Base-by-base conservation (phyloP, 2,329 filamentous ascomycete genomes). In the Cladophialophora yegresii region DNA sequence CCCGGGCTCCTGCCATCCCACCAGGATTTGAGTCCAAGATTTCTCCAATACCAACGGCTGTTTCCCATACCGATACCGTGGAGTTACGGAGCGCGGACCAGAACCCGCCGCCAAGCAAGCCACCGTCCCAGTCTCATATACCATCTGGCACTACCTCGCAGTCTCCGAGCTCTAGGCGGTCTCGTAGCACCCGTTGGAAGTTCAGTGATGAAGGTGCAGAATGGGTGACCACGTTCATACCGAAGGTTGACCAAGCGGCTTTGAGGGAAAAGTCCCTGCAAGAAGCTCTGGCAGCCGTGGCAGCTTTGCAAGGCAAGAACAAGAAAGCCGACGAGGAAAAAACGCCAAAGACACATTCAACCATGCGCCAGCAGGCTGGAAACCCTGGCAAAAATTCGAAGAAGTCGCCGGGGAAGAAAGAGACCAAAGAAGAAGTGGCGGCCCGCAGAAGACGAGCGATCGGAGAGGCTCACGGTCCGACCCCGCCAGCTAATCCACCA, bases 331-430 rank as follows among this genome's bases (percentile, higher is more conserved):
- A 3, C 2, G 62, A 66, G 8, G 63, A 63, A 9, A 12, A 33
- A 22, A 12, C 40, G 23, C 63, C 63, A n/a, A 16, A 30, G 33
- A n/a, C 51, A 12, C 68, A 66, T 55, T 65, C 62, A 5, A 69
- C 65, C 12, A 70, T 70, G 68, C 57, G 26, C 4, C 68, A 70
- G 47, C 54, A 65, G 36, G 64, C 61, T 8, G 58, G 58, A 22
- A 71, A 71, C 26, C 66, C 66, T 49, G 65, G 66, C 28, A 28
- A n/a, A 10, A 3, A 9, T 50, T 23, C 20, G 12, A 70, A 64
- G 50, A 65, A 55, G 10, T n/a, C 61, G 4, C 54, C 47, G 10
- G n/a, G n/a, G n/a, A 65, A 63, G 26, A 58, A 66, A 26, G 61
- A 67, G 20, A 66, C 62, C 23, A 30, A 30, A 20, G 51, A 30